Conservation (phyloP, 2,329 filamentous ascomycete species). For the Scedosporium apiospermum region DNA sequence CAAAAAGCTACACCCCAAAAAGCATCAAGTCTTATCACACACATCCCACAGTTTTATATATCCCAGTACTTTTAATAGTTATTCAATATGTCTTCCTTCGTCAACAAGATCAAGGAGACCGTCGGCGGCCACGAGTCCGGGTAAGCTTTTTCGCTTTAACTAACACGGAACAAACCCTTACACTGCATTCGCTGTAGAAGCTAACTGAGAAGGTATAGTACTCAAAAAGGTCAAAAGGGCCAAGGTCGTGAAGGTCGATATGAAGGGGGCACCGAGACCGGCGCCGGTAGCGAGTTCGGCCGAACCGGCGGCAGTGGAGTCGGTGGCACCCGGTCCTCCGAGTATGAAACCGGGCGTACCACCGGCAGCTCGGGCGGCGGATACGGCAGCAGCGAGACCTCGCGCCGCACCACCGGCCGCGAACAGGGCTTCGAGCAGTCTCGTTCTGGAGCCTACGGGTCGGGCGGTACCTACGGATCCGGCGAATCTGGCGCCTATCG, state of each 20-base stretch:
- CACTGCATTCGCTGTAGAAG: background rate
- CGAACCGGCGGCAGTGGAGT: background rate
- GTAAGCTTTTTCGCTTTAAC: background rate
- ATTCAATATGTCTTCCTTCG: slow-evolving; percentile 1
- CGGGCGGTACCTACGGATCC: no score
- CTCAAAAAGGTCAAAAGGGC: background rate
- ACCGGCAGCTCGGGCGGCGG: slow-evolving; percentile 10
- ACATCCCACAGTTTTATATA: background rate
- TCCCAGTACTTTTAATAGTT: background rate
- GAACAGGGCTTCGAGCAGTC: slow-evolving; percentile 13
- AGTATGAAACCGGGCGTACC: slow-evolving; percentile 12
- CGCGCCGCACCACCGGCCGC: slow-evolving; percentile 24
- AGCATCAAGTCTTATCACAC: background rate
- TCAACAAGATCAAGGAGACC: slow-evolving; percentile 3
- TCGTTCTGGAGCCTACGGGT: background rate
- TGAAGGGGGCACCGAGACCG: background rate
- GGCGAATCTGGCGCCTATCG: no score
- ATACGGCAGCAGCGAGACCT: slow-evolving; percentile 17
- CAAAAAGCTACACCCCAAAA: no score
- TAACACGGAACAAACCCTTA: background rate
- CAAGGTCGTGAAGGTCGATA: background rate
- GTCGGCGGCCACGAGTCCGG: background rate
- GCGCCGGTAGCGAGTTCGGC: background rate
- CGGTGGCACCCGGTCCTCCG: slow-evolving; percentile 8
- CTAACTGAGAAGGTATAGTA: background rate